Evolutionary conservation across 2,329 filamentous ascomycete genomes (phyloP).

Genomic region (Alternaria incomplexa): DNA sequence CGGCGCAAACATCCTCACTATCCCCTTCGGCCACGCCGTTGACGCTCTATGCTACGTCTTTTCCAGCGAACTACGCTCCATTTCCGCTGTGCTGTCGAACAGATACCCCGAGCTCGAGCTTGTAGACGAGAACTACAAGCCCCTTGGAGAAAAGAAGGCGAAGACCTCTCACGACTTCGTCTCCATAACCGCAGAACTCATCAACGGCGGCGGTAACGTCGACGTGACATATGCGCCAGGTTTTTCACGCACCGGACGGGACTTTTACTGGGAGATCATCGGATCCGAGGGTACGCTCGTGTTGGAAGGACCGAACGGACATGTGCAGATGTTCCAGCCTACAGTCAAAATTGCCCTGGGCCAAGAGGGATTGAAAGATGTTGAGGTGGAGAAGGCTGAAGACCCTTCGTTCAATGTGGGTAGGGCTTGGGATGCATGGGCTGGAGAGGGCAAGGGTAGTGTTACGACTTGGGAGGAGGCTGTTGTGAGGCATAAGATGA

Average conservation of each 20-base stretch:
- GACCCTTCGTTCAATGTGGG: constrained; percentile 60
- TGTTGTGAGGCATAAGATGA: constrained; percentile 43
- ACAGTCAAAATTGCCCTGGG: constrained; percentile 39
- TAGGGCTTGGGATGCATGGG: constrained; percentile 63
- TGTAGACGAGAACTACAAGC: constrained; percentile 26
- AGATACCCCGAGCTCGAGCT: constrained; percentile 25
- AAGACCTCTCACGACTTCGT: constrained; percentile 41
- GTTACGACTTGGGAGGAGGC: constrained; percentile 45
- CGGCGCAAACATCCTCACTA: constrained; percentile 52
- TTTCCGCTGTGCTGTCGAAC: constrained; percentile 37
- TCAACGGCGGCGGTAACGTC: constrained; percentile 31
- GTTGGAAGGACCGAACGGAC: constrained; percentile 35
- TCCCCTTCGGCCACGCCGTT: constrained; percentile 48
- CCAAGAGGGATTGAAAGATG: constrained; percentile 39
- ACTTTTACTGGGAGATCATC: constrained; percentile 48
- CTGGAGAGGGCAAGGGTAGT: constrained; percentile 40
- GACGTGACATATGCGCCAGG: constrained; percentile 31
- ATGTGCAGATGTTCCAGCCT: constrained; percentile 54
- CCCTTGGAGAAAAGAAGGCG: constrained; percentile 13
- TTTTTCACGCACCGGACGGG: constrained; percentile 24
- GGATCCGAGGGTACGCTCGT: constrained; percentile 46
- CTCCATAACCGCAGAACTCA: constrained; percentile 28
- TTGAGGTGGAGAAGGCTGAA: constrained; percentile 59
- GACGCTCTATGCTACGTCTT: constrained; percentile 41
- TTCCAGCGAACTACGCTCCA: constrained; percentile 30